These are phyloP conservation scores for Ilex paraguariensis DNA, from an alignment of 305 asterid species.

Conservation along the genomic window DNA sequence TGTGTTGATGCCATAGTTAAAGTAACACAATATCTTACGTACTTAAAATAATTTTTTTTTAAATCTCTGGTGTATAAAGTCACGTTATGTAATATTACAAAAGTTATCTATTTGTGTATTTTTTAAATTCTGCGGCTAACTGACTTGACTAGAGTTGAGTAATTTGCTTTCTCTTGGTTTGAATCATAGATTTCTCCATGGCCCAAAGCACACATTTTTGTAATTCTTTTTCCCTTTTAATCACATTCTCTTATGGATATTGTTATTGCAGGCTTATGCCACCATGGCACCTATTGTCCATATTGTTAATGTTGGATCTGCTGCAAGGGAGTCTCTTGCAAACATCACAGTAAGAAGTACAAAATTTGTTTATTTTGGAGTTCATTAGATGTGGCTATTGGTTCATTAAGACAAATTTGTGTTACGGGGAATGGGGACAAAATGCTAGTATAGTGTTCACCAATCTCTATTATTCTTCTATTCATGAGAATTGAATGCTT, in stretches of 20 bases:
- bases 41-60: no score
- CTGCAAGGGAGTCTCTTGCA: slow-evolving; percentile 61
- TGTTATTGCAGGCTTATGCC: slow-evolving; percentile 66
- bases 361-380: neutral
- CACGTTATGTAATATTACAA: no score
- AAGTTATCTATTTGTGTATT: no score
- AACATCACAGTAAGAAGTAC: slow-evolving; percentile 56
- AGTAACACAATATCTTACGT: no score
- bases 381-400: neutral
- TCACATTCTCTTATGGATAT: neutral
- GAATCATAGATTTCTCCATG: no score
- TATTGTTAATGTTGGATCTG: slow-evolving; percentile 58
- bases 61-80: no score
- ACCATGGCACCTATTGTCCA: slow-evolving; percentile 84
- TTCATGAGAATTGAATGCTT: no score
- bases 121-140: no score
- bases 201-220: no score
- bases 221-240: neutral
- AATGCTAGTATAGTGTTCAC: neutral
- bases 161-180: no score
- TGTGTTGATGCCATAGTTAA: no score
- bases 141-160: no score
- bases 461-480: neutral
- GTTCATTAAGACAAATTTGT: neutral
- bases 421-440: neutral